Evolutionary conservation across 345 rosid genomes (phyloP), one percentile per base, ranked within the genome.

Genomic region (Reutealis trisperma): DNA sequence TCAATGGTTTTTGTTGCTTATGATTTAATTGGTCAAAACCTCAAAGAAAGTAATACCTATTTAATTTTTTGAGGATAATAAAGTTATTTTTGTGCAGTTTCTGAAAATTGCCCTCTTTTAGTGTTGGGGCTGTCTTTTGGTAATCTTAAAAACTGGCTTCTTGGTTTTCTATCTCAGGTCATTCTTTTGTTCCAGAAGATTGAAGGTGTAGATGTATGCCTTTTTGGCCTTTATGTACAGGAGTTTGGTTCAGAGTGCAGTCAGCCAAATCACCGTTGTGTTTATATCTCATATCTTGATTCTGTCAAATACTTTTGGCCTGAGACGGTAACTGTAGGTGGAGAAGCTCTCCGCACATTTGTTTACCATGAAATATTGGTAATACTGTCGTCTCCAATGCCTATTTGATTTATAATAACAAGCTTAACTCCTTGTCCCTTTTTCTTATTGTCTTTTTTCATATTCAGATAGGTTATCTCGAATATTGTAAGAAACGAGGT

Each of bases 281-380:
- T 80, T 59, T 76, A 80, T 51, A 76, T 80, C 13, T 80, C 83
- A 1, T 80, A 80, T 58, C 79, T 80, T 21, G 83, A 80, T 24
- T 80, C 83, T 1, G 83, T 80, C 55, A 80, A 80, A 71, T 76
- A 80, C 62, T 80, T 80, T 67, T 71, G 83, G 71, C 83, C 83
- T 0, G 80, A 71, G 65, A 67, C 67, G 32, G n/a, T 59, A 57
- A 72, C 77, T 58, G 63, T 73, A 58, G 27, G 74, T 59, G 77
- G 80, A 24, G 83, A 80, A 76, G 83, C 83, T 34, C 83, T 80
- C 21, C 83, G 83, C 19, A 80, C 83, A 9, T 76, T 80, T 72
- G 83, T 80, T 61, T 80, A 80, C 52, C 83, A 80, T 65, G 83
- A 80, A 67, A 76, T 80, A 55, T 27, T 80, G 83, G 83, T 80